Evolutionary conservation across 2,329 filamentous ascomycete genomes (phyloP).

Genomic region (Sordariomycetes sp.): DNA sequence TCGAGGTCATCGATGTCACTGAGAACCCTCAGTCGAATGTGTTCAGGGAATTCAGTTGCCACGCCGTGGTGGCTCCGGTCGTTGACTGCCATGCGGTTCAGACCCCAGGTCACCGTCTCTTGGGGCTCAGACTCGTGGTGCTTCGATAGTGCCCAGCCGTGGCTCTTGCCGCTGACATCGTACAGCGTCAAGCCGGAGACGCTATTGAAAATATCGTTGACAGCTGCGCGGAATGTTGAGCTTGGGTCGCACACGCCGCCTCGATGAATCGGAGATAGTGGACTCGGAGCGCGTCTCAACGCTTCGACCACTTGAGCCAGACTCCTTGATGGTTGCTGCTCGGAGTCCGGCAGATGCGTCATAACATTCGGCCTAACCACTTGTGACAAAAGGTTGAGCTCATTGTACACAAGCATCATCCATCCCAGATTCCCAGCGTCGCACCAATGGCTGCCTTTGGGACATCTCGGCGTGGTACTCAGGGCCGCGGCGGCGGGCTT

Average conservation of each 20-base stretch:
- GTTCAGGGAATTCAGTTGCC: slow-evolving; percentile 22
- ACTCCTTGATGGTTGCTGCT: slow-evolving; percentile 23
- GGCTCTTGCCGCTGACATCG: slow-evolving; percentile 36
- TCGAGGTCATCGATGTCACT: slow-evolving; percentile 25
- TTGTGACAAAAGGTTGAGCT: slow-evolving; percentile 32
- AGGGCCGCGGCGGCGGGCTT: slow-evolving; percentile 14
- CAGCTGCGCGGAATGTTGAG: slow-evolving; percentile 32
- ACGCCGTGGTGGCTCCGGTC: slow-evolving; percentile 20
- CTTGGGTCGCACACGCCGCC: slow-evolving; percentile 40
- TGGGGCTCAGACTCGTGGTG: slow-evolving; percentile 25
- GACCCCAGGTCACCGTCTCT: slow-evolving; percentile 15
- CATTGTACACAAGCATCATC: slow-evolving; percentile 41
- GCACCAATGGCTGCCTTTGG: slow-evolving; percentile 38
- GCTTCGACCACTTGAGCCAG: slow-evolving; percentile 34
- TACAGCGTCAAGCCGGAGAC: slow-evolving; percentile 37
- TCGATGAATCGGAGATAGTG: slow-evolving; percentile 28
- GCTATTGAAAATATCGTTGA: slow-evolving; percentile 42
- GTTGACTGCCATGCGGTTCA: slow-evolving; percentile 20
- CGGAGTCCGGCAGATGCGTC: slow-evolving; percentile 3
- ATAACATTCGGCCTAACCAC: slow-evolving; percentile 13
- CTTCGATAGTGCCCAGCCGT: slow-evolving; percentile 40
- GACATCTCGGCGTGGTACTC: slow-evolving; percentile 34
- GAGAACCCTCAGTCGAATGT: slow-evolving; percentile 29
- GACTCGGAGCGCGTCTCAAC: slow-evolving; percentile 32
- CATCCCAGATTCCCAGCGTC: slow-evolving; percentile 45